These are phyloP conservation scores for Psilocybe subaeruginosa DNA, from an alignment of 768 basidiomycete species.

Conservation along the genomic window DNA sequence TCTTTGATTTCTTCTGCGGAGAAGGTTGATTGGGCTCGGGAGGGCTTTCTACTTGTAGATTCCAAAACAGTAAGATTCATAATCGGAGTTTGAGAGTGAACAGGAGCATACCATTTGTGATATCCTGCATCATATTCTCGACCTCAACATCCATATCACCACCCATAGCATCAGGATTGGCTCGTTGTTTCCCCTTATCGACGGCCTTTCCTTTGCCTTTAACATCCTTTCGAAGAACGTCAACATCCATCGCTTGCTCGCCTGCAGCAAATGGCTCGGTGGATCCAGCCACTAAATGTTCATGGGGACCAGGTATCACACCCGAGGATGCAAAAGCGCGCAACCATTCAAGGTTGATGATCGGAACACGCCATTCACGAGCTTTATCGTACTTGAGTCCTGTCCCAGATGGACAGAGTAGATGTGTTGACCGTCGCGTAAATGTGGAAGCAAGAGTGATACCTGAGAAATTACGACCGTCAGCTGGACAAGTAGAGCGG, in stretches of 20 bases:
- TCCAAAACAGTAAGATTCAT: not conserved
- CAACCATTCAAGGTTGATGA: conserved; percentile 77
- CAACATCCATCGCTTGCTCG: conserved; percentile 23
- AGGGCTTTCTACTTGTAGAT: not conserved
- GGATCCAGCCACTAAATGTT: conserved; percentile 32
- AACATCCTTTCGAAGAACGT: conserved; percentile 1
- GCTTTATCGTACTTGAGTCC: conserved; percentile 85
- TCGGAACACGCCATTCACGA: conserved; percentile 73
- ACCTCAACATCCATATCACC: conserved; percentile 25
- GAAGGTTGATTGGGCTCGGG: not conserved
- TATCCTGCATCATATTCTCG: conserved; percentile 39
- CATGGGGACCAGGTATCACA: conserved; percentile 37
- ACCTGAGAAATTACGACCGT: conserved; percentile 37
- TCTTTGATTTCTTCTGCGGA: conserved; percentile 5
- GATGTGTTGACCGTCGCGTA: conserved; percentile 73
- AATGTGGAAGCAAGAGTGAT: conserved; percentile 59
- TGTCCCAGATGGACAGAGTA: conserved; percentile 71
- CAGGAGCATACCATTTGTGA: conserved; percentile 45
- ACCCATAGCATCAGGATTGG: not conserved
- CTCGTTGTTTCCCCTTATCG: conserved; percentile 19
- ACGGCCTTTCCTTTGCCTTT: conserved; percentile 33
- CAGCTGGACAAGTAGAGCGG: not conserved
- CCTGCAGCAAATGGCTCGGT: conserved; percentile 8
- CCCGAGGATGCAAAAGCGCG: conserved; percentile 58
- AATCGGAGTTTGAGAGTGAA: not conserved